Base-by-base conservation (phyloP, 495 filamentous ascomycete species). In the Penicillium daleae region DNA sequence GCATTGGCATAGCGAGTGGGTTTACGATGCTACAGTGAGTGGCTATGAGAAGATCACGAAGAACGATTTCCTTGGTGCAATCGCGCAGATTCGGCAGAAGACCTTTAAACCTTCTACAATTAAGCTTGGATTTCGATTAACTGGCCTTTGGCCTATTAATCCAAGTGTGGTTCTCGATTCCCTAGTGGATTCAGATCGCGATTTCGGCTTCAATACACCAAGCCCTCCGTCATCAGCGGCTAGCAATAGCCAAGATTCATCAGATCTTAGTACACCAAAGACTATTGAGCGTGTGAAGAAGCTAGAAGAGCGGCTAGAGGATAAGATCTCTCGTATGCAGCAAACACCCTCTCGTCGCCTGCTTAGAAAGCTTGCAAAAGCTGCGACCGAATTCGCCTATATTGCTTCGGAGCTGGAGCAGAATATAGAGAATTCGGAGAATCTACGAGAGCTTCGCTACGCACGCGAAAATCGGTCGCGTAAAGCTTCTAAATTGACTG, bases 71-170 rank as follows among this genome's bases (percentile, higher is more conserved):
- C 40, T 42, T 3, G n/a, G n/a, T 42, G 40, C 40, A n/a, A 42
- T 42, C 40, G 40, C 40, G n/a, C 40, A 42, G 40, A 42, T 42
- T 42, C 17, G 40, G 40, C 40, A 42, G n/a, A 42, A 42, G 40
- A 21, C 40, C 40, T 42, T 42, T 6, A 42, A 42, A 42, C n/a
- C 40, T 21, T 42, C 40, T 21, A 42, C 40, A 42, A 42, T 42
- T 2, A 21, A 42, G 40, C n/a, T 19, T 7, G 40, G 40, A 42
- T 42, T 42, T 42, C 40, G 40, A 42, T 42, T 42, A 3, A 21
- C n/a, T 42, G 40, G 40, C 40, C 40, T 40, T 19, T 40, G 15
- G 37, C 37, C 37, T 6, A 40, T 40, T 19, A 40, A 40, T 40
- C 37, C 37, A n/a, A n/a, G 4, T n/a, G 6, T 19, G 2, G 4